Percentiles rank a stretch among this genome's conserved stretches.
These are phyloP conservation scores for Candida nanaspora DNA, from an alignment of 805 yeast genomes.

Conservation along the genomic window DNA sequence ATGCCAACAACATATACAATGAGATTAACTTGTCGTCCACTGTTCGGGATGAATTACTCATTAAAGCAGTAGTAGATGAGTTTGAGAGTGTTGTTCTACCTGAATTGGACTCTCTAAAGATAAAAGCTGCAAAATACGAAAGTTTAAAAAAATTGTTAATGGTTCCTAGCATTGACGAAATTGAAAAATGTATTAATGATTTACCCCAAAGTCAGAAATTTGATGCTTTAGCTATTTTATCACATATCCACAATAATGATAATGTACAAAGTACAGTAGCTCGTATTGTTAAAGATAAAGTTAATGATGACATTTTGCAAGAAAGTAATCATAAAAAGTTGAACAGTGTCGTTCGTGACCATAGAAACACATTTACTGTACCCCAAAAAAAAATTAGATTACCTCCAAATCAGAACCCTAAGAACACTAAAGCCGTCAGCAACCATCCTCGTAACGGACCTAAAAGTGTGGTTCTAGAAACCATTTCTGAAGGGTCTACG, in stretches of 20 bases:
- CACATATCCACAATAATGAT: not conserved
- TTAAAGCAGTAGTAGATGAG: conserved; percentile 12
- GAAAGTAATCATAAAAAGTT: not conserved
- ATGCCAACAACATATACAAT: no score
- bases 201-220: not conserved
- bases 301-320: not conserved
- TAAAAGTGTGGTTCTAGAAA: no score
- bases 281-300: not conserved
- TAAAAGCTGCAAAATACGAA: conserved; percentile 17
- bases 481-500: not conserved
- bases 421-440: no score
- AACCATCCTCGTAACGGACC: no score
- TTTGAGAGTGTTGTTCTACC: conserved; percentile 18
- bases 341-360: no score
- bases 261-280: not conserved
- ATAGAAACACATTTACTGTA: not conserved
- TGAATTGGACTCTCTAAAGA: conserved; percentile 11
- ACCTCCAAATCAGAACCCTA: not conserved
- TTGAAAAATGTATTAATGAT: not conserved
- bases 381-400: not conserved
- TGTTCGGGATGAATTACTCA: conserved; percentile 13
- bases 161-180: not conserved
- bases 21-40: conserved; percentile 9
- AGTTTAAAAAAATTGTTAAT: conserved; percentile 8
- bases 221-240: not conserved